These are phyloP conservation scores for Carnegiea gigantea DNA, from an alignment of 179 eudicot species.

Conservation along the genomic window DNA sequence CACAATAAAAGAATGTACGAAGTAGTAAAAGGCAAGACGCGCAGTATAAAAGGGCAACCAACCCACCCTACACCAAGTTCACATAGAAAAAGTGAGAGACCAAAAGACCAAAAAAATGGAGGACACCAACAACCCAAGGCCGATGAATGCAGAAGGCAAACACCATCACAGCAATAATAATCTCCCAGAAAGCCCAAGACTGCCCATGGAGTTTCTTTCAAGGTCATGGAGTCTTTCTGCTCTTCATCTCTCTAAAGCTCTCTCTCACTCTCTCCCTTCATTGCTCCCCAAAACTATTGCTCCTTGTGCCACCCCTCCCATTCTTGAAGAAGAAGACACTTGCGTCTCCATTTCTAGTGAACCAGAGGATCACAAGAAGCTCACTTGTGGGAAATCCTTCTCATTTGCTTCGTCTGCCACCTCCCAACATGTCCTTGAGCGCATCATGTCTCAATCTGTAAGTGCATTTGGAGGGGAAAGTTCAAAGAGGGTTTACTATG, in stretches of 20 bases:
- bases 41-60: constrained; percentile 2
- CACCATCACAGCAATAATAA: constrained; percentile 26
- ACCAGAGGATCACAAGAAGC: constrained; percentile 23
- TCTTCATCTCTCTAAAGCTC: constrained; percentile 63
- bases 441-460: constrained; percentile 86
- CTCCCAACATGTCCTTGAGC: constrained; percentile 77
- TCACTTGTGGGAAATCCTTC: constrained; percentile 45
- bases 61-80: not conserved
- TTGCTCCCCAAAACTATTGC: constrained; percentile 27
- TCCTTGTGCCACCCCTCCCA: constrained; percentile 35
- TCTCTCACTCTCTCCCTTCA: constrained; percentile 44
- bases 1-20: not conserved
- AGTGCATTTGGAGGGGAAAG: constrained; percentile 20
- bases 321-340: constrained; percentile 42
- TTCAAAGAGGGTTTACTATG: not conserved
- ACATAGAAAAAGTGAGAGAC: constrained; percentile 2
- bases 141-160: constrained; percentile 17
- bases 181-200: constrained; percentile 72
- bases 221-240: constrained; percentile 90
- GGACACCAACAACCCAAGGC: constrained; percentile 40
- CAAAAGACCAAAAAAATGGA: constrained; percentile 32
- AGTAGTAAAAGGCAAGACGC: not conserved
- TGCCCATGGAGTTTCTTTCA: constrained; percentile 82
- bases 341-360: constrained; percentile 17
- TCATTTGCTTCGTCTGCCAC: constrained; percentile 79